A percentile compares a stretch with the other conserved stretches of the same genome.
These are phyloP conservation scores for Fonsecaea erecta DNA, from an alignment of 2,329 filamentous ascomycete species.

Conservation along the genomic window DNA sequence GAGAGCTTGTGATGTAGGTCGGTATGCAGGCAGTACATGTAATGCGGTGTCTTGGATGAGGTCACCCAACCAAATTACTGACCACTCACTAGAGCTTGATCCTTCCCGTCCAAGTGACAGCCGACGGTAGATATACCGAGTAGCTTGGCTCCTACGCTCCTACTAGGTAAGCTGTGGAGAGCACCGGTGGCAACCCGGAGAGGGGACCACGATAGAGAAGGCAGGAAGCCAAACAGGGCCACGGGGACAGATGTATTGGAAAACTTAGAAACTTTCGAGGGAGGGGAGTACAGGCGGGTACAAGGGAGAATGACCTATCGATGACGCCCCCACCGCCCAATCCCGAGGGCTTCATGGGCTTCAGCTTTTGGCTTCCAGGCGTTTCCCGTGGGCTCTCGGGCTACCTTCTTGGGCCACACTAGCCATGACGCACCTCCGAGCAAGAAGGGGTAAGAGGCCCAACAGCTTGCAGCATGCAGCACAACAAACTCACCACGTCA, in stretches of 20 bases:
- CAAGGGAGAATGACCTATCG: neutral
- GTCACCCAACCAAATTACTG: slow-evolving; percentile 14
- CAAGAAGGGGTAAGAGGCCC: slow-evolving; percentile 1
- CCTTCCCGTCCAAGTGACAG: neutral
- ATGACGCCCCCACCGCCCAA: neutral
- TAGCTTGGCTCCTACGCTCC: no score
- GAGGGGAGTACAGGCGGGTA: neutral
- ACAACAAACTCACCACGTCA: slow-evolving; percentile 17
- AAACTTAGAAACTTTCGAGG: neutral
- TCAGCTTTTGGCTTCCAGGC: neutral
- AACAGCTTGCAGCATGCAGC: neutral
- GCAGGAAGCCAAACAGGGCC: neutral
- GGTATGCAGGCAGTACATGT: neutral
- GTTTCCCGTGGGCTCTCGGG: neutral
- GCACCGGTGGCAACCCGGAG: neutral
- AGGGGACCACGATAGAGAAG: neutral
- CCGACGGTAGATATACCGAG: neutral
- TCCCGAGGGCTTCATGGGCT: neutral
- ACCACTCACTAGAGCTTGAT: slow-evolving; percentile 6
- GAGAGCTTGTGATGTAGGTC: slow-evolving; percentile 24
- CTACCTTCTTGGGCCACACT: slow-evolving; percentile 1
- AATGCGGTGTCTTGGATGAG: slow-evolving; percentile 24
- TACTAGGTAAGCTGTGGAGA: neutral
- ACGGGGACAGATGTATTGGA: neutral
- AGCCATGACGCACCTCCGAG: slow-evolving; percentile 5